Base-by-base conservation (phyloP, 2,329 filamentous ascomycete species). In the Magnaporthiopsis incrustans region DNA sequence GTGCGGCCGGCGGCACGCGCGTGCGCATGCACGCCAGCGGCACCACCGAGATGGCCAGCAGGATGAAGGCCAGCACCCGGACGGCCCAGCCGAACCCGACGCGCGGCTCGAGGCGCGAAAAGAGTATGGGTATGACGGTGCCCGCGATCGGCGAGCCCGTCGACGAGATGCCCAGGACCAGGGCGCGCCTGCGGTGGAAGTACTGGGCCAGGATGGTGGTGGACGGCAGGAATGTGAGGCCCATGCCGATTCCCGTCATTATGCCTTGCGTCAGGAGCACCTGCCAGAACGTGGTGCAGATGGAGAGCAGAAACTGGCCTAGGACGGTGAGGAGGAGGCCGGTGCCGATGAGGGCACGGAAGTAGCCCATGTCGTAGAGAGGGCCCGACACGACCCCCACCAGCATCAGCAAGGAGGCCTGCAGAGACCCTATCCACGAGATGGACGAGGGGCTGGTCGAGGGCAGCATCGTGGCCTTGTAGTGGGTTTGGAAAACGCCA, bases 31-130 rank as follows among this genome's bases (percentile, higher is more conserved):
- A 74, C 4, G 69, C 67, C 7, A 78, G 60, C 1, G 77, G 76
- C 6, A 81, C 64, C n/a, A 71, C 64, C 56, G 76, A 71, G 27
- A 78, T 70, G 1, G 62, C 77, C 18, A 79, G 73, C 22, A 82
- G 71, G 63, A 74, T 69, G 71, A 87, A 88, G 35, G 84, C 84
- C 63, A 87, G 77, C 25, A 70, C 70, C n/a, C 75, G 74, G 67
- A 81, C 77, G 4, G 83, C 74, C 67, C 73, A 75, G 15, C 71
- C 71, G 61, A 80, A 77, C 62, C 77, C 72, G 61, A 77, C 68
- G n/a, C 67, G 35, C 4, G 64, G 65, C 62, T 70, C 64, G 30
- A 74, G 67, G 27, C 65, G 65, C 59, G 67, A 70, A 71, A 82
- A 78, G 38, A 81, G 71, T 66, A 82, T 74, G 2, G 79, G 78